These are phyloP conservation scores for Tausonia pullulans DNA, from an alignment of 1,284 basidiomycete genomes.

Conservation along the genomic window DNA sequence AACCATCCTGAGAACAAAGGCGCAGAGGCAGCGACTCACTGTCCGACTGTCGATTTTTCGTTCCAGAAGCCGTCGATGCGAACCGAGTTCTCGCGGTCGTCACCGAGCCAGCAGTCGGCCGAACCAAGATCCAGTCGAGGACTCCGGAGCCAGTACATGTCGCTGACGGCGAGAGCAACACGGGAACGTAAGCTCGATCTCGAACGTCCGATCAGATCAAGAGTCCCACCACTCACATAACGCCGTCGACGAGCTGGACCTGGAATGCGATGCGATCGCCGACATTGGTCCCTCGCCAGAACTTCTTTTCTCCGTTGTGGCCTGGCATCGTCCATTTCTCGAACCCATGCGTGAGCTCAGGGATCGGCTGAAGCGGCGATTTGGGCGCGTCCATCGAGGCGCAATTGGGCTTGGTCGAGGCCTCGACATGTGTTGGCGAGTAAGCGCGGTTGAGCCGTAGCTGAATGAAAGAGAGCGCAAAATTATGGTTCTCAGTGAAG, in stretches of 20 bases:
- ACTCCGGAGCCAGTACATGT: background rate
- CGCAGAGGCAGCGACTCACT: background rate
- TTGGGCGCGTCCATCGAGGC: constrained; percentile 1
- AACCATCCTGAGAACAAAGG: background rate
- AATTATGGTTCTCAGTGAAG: background rate
- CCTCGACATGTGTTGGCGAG: background rate
- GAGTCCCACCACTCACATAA: background rate
- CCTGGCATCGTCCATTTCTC: background rate
- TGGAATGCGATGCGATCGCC: constrained; percentile 3
- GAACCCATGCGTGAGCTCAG: background rate
- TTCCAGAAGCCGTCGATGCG: background rate
- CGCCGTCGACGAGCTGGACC: background rate
- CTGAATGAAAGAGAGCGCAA: background rate
- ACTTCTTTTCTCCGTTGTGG: constrained; percentile 2
- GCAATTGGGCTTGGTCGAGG: background rate
- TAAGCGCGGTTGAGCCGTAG: constrained; percentile 2
- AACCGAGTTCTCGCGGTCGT: background rate
- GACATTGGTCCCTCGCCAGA: background rate
- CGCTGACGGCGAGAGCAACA: no score
- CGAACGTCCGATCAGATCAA: background rate
- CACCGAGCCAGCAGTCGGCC: constrained; percentile 4
- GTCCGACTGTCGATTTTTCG: background rate
- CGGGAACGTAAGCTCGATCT: no score
- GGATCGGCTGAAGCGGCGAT: background rate
- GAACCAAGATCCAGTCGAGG: background rate